Conservation (phyloP, 371 early-diverging fungal genomes). For the Blastocladiella emersonii region DNA sequence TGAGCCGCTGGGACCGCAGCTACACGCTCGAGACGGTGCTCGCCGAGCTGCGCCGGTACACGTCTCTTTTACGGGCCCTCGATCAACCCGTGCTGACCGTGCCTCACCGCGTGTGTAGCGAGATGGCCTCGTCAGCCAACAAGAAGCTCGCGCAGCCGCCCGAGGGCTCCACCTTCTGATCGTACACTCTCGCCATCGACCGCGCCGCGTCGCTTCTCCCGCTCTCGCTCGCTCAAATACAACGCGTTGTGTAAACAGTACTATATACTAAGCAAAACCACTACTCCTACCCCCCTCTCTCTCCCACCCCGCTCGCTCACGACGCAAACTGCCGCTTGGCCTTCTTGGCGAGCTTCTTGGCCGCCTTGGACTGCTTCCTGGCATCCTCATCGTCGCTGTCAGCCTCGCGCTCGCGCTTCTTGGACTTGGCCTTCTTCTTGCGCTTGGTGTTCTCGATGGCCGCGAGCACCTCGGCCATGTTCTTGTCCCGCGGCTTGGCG, state of each 20-base stretch:
- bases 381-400: constrained; percentile 22
- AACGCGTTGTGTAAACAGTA: too few species aligned
- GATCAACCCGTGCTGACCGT: background rate
- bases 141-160: constrained; percentile 80
- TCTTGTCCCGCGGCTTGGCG: background rate
- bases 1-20: constrained; percentile 64
- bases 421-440: constrained; percentile 17
- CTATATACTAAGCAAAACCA: too few species aligned
- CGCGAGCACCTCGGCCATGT: background rate
- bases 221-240: too few species aligned
- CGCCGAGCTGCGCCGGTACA: constrained; percentile 65
- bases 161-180: constrained; percentile 51
- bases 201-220: too few species aligned
- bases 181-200: background rate
- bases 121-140: constrained; percentile 64
- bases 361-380: constrained; percentile 29
- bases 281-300: too few species aligned
- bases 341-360: constrained; percentile 23
- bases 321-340: constrained; percentile 8
- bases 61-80: background rate
- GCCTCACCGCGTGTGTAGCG: too few species aligned
- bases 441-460: constrained; percentile 11
- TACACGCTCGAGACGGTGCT: constrained; percentile 75
- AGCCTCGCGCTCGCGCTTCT: constrained; percentile 20
- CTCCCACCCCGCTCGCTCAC: too few species aligned